Base-by-base conservation (phyloP, 1,139 yeast species). In the Waltiozyma sp. region DNA sequence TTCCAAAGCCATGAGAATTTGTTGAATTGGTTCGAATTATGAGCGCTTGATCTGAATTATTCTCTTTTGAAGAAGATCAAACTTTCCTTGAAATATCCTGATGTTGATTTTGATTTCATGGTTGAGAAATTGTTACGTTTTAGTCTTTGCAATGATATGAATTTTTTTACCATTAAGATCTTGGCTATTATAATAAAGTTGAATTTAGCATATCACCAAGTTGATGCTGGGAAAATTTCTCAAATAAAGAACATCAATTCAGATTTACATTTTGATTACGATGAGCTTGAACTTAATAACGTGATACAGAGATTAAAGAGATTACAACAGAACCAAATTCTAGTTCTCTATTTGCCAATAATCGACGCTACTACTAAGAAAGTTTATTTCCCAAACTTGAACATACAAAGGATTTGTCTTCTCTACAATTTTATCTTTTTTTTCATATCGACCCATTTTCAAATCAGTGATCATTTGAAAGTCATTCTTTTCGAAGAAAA, bases 131-230 rank as follows among this genome's bases (percentile, higher is more conserved):
- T 26, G 28, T 13, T 26, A 13, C 45, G 47, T 14, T 18, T 51
- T 37, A 53, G 50, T 38, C 40, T 53, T 21, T 49, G 49, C 41
- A 51, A 54, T 37, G 55, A 52, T 38, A 38, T 51, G 40, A 52
- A 49, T 39, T 54, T 49, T 40, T 46, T 48, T 37, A 23, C 51
- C 19, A 44, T 51, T 18, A 40, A 42, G 37, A 46, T 51, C 8
- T 37, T 49, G 13, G 46, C 41, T n/a, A 47, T 48, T 8, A 14
- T 53, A 28, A 37, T 51, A 31, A 51, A 44, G 28, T 40, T 53
- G 39, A 53, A 52, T 42, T 26, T 10, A 14, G 28, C 6, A 10
- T 10, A 4, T 13, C 28, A 13, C 28, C 13, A 26, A 26, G n/a
- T n/a, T 26, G 28, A 14, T 13, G n/a, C 28, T 26, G 4, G 4